Base-by-base conservation (phyloP, 106 monocot species). In the Acorus gramineus region DNA sequence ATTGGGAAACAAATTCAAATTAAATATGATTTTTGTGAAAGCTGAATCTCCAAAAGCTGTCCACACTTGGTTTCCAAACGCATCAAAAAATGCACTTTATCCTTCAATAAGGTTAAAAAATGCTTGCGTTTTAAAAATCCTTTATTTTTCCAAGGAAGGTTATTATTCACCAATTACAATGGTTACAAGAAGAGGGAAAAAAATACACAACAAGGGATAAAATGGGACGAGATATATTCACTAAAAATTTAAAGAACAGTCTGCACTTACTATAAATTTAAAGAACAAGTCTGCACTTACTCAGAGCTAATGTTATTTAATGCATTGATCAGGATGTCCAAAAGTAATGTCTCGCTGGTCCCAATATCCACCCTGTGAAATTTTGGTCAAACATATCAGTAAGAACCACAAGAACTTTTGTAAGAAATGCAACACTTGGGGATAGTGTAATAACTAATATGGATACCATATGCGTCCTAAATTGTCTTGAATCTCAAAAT, bases 401-500 rank as follows among this genome's bases (percentile, higher is more conserved):
- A 0, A 50, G 9, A 50, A 42, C 8, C 7, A n/a, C 47, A 45
- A 47, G 13, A 49, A 4, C 47, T 3, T n/a, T 49, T 14, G 5
- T 11, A 61, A 3, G 2, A 3, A 61, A 3, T 10, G 8, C n/a
- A 28, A 64, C 11, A 6, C 14, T 4, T 51, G 11, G 9, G 28
- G 8, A 50, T 5, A 49, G 50, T 4, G 4, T 2, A 61, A 61
- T 13, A 43, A n/a, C 3, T 64, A 6, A 28, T 2, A 14, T 51
- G 14, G 14, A 4, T 71, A 95, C 95, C 90, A 95, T 76, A 95
- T 66, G 4, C 95, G 77, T 56, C 87, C 95, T 68, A 95, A 48
- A 69, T 95, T 90, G 58, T 95, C 95, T 74, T 95, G 95, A 71
- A 95, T 60, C 72, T 90, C 95, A 62, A 95, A 74, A 69, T 95